A percentile compares a stretch with the other conserved stretches of the same genome.
Evolutionary conservation across 331 rosid genomes (phyloP).

Genomic region (Rosa hybrid): DNA sequence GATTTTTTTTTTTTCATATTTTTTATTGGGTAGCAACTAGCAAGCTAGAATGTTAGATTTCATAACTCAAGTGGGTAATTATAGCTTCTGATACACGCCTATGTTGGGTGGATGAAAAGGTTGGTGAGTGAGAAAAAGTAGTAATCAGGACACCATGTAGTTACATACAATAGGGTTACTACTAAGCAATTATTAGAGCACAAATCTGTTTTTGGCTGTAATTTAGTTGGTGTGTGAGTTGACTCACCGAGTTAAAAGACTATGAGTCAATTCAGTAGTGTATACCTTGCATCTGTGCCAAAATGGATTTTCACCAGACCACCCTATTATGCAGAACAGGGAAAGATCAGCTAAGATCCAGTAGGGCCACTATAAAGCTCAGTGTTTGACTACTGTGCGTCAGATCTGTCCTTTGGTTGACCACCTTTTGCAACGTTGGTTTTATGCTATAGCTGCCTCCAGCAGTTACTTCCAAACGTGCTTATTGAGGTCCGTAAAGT

Average conservation of each 20-base stretch:
- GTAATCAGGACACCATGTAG: constrained; percentile 1
- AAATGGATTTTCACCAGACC: constrained; percentile 43
- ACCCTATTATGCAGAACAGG: constrained; percentile 9
- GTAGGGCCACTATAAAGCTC: constrained; percentile 17
- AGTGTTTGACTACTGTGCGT: constrained; percentile 54
- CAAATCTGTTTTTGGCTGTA: background rate
- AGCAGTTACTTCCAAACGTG: constrained; percentile 34
- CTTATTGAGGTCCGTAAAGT: constrained; percentile 20
- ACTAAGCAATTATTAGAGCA: constrained; percentile 7
- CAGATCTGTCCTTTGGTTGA: constrained; percentile 35
- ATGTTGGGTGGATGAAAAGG: constrained; percentile 26
- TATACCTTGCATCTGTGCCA: constrained; percentile 18
- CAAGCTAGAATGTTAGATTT: background rate
- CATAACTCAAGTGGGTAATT: constrained; percentile 22
- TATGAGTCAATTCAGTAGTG: constrained; percentile 11
- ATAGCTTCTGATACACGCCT: background rate
- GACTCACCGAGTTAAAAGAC: constrained; percentile 2
- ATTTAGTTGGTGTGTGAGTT: constrained; percentile 3
- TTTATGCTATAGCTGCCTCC: constrained; percentile 14
- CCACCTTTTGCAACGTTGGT: constrained; percentile 35
- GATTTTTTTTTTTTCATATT: background rate
- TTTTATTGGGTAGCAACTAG: background rate
- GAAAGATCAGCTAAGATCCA: constrained; percentile 24
- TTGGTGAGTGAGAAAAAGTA: constrained; percentile 23
- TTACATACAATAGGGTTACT: constrained; percentile 6